Conservation (phyloP, 1,284 basidiomycete species). For the Butyriboletus regius region DNA sequence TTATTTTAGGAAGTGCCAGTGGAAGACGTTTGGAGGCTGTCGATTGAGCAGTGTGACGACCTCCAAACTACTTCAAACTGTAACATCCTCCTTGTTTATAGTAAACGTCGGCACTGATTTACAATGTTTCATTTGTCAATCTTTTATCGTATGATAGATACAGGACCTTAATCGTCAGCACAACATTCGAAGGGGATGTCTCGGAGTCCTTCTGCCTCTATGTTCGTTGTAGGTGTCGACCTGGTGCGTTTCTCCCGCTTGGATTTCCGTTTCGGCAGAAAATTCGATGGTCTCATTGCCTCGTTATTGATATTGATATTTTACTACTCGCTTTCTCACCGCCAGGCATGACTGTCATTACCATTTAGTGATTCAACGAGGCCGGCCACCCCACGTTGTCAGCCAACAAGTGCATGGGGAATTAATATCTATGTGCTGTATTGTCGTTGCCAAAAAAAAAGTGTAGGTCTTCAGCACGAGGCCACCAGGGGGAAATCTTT, state of each 20-base stretch:
- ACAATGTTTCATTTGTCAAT: background rate
- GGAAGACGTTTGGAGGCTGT: background rate
- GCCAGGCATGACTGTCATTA: background rate
- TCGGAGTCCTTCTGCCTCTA: background rate
- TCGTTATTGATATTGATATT: background rate
- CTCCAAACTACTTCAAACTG: background rate
- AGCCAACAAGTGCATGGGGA: background rate
- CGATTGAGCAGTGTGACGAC: background rate
- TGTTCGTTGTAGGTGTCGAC: background rate
- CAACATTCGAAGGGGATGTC: background rate
- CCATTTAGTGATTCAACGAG: background rate
- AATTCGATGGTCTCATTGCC: background rate
- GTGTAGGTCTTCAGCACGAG: background rate
- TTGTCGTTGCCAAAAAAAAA: conserved; percentile 3
- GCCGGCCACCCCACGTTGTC: background rate
- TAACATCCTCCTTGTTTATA: background rate
- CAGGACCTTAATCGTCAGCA: background rate
- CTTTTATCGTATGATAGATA: background rate
- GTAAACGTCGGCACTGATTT: background rate
- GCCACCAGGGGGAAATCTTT: background rate
- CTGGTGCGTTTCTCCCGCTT: background rate
- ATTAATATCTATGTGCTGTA: background rate
- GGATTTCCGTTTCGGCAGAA: background rate
- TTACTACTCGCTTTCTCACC: background rate
- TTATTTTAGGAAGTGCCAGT: background rate